Percentiles rank a stretch among this genome's conserved stretches.
Evolutionary conservation across 371 early-diverging fungal genomes (phyloP).

Genomic region (Mucor piriformis): DNA sequence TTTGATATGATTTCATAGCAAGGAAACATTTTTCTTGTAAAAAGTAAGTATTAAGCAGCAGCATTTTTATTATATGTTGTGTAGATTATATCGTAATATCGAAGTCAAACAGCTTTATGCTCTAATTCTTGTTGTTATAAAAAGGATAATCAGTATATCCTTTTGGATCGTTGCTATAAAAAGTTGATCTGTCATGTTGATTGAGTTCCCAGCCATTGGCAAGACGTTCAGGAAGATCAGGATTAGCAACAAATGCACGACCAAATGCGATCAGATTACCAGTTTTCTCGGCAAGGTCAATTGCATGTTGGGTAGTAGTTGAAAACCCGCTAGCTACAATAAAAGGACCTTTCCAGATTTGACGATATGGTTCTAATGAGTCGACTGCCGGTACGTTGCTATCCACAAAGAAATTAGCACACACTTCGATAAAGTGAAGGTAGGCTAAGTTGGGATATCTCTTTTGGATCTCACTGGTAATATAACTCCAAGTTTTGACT

Average conservation of each 20-base stretch:
- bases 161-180: slow-evolving; percentile 9
- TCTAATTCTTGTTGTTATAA: background rate
- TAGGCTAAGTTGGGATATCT: slow-evolving; percentile 15
- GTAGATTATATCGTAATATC: too few relatives aligned
- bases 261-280: slow-evolving; percentile 27
- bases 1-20: too few relatives aligned
- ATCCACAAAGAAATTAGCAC: slow-evolving; percentile 4
- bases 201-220: slow-evolving; percentile 16
- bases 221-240: slow-evolving; percentile 24
- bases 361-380: slow-evolving; percentile 14
- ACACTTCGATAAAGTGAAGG: slow-evolving; percentile 20
- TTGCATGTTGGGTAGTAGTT: background rate
- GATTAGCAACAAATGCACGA: slow-evolving; percentile 25
- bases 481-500: slow-evolving; percentile 19
- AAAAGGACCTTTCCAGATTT: slow-evolving; percentile 23
- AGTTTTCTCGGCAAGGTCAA: slow-evolving; percentile 10
- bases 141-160: slow-evolving; percentile 23
- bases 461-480: slow-evolving; percentile 5
- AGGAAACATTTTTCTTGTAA: too few relatives aligned
- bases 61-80: too few relatives aligned
- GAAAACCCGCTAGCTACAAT: slow-evolving; percentile 14
- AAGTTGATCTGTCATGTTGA: slow-evolving; percentile 16
- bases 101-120: too few relatives aligned
- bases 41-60: too few relatives aligned
- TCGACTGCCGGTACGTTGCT: background rate